Conservation (phyloP, 208 protist genomes). For the Porcisia deanei region DNA sequence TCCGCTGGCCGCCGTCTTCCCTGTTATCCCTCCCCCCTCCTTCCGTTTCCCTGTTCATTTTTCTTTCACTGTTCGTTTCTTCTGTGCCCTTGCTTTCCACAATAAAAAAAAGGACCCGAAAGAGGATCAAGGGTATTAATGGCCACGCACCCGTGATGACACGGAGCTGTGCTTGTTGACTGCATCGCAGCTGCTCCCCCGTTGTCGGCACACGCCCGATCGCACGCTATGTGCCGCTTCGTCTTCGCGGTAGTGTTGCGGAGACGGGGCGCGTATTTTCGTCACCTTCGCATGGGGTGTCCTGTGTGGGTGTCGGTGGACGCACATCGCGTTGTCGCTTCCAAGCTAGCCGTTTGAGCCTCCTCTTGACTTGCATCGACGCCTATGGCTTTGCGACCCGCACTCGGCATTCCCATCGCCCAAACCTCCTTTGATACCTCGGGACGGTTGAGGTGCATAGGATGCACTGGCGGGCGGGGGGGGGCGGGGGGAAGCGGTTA, state of each 20-base stretch:
- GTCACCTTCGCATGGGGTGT: too few relatives aligned
- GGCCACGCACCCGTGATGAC: neutral
- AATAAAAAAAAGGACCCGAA: neutral
- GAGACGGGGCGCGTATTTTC: neutral
- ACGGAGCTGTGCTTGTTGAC: neutral
- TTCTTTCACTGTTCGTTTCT: neutral
- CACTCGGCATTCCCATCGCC: neutral
- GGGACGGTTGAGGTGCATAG: too few relatives aligned
- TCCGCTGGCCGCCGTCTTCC: neutral
- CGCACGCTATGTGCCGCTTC: neutral
- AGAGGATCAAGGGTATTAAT: neutral
- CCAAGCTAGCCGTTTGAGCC: neutral
- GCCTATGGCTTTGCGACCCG: neutral
- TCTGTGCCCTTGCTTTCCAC: neutral
- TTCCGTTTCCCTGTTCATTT: neutral
- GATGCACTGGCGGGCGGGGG: too few relatives aligned
- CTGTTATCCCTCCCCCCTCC: too few relatives aligned
- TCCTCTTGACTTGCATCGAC: too few relatives aligned
- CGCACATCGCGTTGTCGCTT: neutral
- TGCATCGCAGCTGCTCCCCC: neutral
- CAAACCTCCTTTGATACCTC: neutral
- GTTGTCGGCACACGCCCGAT: neutral
- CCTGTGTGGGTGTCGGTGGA: neutral
- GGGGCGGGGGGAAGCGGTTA: too few relatives aligned
- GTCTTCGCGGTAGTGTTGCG: neutral